Conservation (phyloP, 257 asterid genomes). For the Handroanthus guayacan region DNA sequence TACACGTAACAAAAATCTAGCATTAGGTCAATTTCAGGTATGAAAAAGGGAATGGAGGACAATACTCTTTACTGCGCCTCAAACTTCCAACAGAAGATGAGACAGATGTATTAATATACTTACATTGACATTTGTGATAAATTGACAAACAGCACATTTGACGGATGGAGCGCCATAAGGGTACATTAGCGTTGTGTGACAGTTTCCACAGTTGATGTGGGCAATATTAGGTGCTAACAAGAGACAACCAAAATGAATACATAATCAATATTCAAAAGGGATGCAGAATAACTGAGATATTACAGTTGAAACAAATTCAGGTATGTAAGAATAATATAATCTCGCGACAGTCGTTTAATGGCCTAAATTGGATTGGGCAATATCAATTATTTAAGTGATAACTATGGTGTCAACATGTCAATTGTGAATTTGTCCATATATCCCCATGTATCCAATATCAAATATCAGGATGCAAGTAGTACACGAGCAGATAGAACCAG, state of each 20-base stretch:
- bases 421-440: constrained; percentile 3
- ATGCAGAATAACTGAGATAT: constrained; percentile 6
- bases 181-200: constrained; percentile 64
- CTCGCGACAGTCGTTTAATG: constrained; percentile 1
- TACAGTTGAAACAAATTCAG: constrained; percentile 11
- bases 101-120: constrained; percentile 34
- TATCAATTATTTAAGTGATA: neutral
- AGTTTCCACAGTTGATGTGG: constrained; percentile 68
- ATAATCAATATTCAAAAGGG: constrained; percentile 10
- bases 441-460: neutral
- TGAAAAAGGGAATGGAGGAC: constrained; percentile 23
- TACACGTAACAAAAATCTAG: constrained; percentile 8
- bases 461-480: neutral
- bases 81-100: constrained; percentile 25
- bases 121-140: constrained; percentile 61
- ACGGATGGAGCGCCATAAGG: constrained; percentile 69
- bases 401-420: neutral
- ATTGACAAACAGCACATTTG: constrained; percentile 67
- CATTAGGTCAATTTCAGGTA: constrained; percentile 13
- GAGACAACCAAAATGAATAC: constrained; percentile 35
- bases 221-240: constrained; percentile 52
- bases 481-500: constrained; percentile 21
- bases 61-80: constrained; percentile 22
- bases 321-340: constrained; percentile 10
- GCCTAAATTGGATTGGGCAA: constrained; percentile 19